Conservation (phyloP, 495 filamentous ascomycete genomes). For the Penicillium diatomitis region DNA sequence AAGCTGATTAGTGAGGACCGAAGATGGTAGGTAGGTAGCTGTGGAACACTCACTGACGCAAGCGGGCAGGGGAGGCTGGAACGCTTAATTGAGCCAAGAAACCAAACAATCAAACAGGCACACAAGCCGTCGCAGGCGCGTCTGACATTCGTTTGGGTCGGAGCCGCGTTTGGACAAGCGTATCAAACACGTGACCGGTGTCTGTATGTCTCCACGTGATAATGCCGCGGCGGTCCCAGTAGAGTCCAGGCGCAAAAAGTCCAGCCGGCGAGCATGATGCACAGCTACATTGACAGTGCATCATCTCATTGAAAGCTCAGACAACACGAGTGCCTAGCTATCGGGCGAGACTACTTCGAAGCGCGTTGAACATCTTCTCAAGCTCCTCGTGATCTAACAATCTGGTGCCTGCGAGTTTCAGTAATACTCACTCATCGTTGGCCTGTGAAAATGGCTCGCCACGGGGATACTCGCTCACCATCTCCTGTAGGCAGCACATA, state of each 20-base stretch:
- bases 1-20: not conserved
- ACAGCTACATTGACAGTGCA: not conserved
- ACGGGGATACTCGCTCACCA: constrained; percentile 89
- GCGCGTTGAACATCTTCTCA: constrained; percentile 2
- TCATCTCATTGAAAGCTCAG: not conserved
- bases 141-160: constrained; percentile 20
- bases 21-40: not conserved
- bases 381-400: constrained; percentile 5
- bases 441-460: constrained; percentile 75
- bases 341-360: constrained; percentile 3
- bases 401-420: constrained; percentile 33
- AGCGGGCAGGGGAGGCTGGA: constrained; percentile 14
- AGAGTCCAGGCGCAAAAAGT: constrained; percentile 7
- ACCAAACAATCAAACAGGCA: not conserved
- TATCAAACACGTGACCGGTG: constrained; percentile 4
- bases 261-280: not conserved
- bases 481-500: constrained; percentile 86
- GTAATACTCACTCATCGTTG: constrained; percentile 59
- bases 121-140: constrained; percentile 11
- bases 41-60: constrained; percentile 23
- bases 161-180: constrained; percentile 18
- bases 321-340: not conserved
- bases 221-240: not conserved
- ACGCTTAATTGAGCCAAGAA: not conserved
- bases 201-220: constrained; percentile 4